Percentiles rank a stretch among this genome's conserved stretches.
Conservation (phyloP, 140 eudicot genomes). For the Anethum foeniculum region DNA sequence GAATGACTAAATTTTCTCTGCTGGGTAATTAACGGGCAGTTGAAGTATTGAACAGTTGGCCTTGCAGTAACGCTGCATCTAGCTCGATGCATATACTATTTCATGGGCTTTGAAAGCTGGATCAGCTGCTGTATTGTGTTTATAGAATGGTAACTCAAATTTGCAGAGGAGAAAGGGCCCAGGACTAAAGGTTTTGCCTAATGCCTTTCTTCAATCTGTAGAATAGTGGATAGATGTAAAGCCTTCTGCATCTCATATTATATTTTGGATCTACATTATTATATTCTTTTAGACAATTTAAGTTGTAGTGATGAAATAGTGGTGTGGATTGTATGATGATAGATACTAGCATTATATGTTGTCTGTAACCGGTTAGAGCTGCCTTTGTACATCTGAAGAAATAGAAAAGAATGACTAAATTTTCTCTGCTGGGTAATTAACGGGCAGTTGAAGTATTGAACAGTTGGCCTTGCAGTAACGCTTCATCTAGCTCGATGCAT, state of each 20-base stretch:
- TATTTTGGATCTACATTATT: not conserved
- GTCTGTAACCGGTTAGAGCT: no score
- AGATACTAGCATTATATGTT: not conserved
- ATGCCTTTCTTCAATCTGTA: not conserved
- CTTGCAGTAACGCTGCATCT: not conserved
- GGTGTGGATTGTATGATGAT: not conserved
- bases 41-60: not conserved
- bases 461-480: no score
- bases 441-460: not conserved
- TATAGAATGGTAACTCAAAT: slow-evolving; percentile 25
- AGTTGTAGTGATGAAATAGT: not conserved
- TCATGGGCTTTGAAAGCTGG: slow-evolving; percentile 43
- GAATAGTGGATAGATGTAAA: not conserved
- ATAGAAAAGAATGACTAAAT: not conserved
- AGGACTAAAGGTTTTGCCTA: not conserved
- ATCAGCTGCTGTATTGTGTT: slow-evolving; percentile 60
- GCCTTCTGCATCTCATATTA: not conserved
- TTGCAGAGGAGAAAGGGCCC: not conserved
- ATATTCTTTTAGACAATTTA: not conserved
- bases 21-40: not conserved
- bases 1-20: not conserved
- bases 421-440: not conserved
- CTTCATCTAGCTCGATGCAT: not conserved
- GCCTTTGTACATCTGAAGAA: no score
- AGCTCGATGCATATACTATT: not conserved